Conservation (phyloP, 176 grass and related monocot genomes). For the Oryza coarctata region DNA sequence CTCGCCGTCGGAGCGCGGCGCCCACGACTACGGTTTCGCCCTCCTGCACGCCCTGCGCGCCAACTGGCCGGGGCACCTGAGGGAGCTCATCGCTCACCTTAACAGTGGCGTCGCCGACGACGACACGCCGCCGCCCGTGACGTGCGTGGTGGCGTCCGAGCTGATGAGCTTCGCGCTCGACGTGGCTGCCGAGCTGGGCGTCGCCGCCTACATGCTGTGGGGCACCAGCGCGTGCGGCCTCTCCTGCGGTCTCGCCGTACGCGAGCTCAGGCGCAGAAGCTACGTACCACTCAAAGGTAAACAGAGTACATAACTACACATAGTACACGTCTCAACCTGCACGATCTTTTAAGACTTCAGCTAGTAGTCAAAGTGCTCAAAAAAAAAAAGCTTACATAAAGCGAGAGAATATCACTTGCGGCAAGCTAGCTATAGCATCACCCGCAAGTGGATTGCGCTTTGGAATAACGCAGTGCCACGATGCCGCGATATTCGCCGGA, state of each 20-base stretch:
- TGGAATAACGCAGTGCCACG: neutral
- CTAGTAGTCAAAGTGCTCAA: neutral
- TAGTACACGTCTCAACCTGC: no score
- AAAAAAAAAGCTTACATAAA: neutral
- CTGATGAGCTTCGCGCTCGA: conserved; percentile 2
- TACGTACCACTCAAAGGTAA: neutral
- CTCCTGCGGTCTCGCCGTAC: neutral
- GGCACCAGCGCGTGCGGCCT: neutral
- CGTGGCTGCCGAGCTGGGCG: neutral
- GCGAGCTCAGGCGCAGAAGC: neutral
- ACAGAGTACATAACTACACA: no score
- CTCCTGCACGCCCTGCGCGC: neutral
- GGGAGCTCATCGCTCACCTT: neutral
- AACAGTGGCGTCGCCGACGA: neutral
- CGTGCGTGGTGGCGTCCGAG: neutral
- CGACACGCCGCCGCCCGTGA: neutral
- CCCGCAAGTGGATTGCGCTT: neutral
- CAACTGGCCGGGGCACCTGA: neutral
- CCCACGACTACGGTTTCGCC: neutral
- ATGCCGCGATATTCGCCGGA: conserved; percentile 8
- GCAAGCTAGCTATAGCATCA: neutral
- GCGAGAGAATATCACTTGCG: neutral
- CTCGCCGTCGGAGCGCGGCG: neutral
- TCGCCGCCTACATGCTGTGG: neutral
- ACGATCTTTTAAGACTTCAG: no score